A percentile compares a stretch with the other conserved stretches of the same genome.
These are phyloP conservation scores for Rhizophagus sp. DNA, from an alignment of 192 early-diverging fungal species.

Conservation along the genomic window DNA sequence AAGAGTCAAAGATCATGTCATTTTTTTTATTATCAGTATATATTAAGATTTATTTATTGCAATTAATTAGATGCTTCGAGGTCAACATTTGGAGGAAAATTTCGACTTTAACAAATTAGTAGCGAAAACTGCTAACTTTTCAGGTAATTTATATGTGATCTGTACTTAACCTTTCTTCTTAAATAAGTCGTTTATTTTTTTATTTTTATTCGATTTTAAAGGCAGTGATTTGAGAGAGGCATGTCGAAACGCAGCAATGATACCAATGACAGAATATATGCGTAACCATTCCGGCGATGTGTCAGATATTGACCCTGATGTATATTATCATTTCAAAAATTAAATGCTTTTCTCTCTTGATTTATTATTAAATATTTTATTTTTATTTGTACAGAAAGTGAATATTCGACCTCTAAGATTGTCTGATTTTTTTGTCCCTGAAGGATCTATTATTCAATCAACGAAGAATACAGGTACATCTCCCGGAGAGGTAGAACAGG, in stretches of 20 bases:
- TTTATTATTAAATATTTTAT: background rate
- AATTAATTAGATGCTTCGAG: constrained; percentile 66
- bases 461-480: too few species aligned
- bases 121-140: constrained; percentile 73
- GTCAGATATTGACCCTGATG: constrained; percentile 22
- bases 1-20: constrained; percentile 21
- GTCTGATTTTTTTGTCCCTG: constrained; percentile 19
- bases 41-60: background rate
- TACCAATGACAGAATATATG: constrained; percentile 86
- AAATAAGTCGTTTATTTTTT: background rate
- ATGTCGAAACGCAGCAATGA: constrained; percentile 95
- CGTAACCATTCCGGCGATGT: constrained; percentile 37
- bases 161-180: background rate
- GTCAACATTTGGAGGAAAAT: constrained; percentile 65
- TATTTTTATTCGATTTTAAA: background rate
- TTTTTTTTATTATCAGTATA: too few species aligned
- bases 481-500: too few species aligned
- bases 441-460: background rate
- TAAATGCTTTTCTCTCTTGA: background rate
- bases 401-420: constrained; percentile 19
- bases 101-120: constrained; percentile 74
- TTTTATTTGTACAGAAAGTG: background rate
- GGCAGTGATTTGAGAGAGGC: constrained; percentile 98
- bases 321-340: constrained; percentile 2
- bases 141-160: constrained; percentile 30